A percentile compares a stretch with the other conserved stretches of the same genome.
Conservation (phyloP, 257 asterid genomes). For the Rauvolfia tetraphylla region DNA sequence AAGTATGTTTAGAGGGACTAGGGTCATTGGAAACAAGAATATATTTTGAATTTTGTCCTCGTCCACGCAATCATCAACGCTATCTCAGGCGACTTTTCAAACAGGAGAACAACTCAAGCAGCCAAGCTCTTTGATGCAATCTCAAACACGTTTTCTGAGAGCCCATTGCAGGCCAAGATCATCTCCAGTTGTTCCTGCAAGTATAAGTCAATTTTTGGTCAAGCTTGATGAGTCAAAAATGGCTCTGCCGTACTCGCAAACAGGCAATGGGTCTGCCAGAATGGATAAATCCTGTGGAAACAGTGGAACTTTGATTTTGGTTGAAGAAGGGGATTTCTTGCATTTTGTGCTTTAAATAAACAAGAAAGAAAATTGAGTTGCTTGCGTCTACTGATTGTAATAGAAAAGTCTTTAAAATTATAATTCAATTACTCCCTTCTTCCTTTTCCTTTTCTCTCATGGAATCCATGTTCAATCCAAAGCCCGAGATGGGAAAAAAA, state of each 20-base stretch:
- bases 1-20: not conserved
- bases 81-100: not conserved
- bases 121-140: slow-evolving; percentile 91
- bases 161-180: slow-evolving; percentile 68
- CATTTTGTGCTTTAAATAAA: not conserved
- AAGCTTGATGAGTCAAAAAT: not conserved
- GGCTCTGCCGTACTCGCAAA: not conserved
- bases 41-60: too few species aligned
- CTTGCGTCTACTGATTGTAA: not conserved
- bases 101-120: slow-evolving; percentile 29
- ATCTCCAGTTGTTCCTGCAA: slow-evolving; percentile 84
- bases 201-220: not conserved
- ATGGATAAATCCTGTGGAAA: not conserved
- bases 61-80: not conserved
- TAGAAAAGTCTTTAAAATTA: not conserved
- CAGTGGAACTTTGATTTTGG: not conserved
- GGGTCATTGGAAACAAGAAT: not conserved
- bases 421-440: not conserved
- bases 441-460: not conserved
- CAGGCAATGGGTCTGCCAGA: not conserved
- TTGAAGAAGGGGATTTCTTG: not conserved
- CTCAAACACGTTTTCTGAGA: slow-evolving; percentile 84
- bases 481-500: not conserved
- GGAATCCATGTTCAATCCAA: not conserved
- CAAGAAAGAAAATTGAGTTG: not conserved